phyloP scores from a whole-genome alignment of 2,329 filamentous ascomycete species.

The Monilinia laxa region DNA sequence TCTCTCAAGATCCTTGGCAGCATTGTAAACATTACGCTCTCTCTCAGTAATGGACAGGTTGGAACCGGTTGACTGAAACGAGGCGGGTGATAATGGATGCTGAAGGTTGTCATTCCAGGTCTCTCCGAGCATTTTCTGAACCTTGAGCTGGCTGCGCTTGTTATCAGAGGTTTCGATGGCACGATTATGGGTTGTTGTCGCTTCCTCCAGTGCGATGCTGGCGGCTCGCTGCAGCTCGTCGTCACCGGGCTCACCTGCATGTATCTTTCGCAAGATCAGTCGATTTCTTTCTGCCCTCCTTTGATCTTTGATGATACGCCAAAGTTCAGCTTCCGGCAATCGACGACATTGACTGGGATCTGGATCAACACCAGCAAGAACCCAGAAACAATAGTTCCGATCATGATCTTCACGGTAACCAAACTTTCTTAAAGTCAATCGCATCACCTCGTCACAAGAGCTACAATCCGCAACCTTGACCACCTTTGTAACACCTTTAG shows the following conservation, averaged over 20 bases:
- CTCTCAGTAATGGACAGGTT: conserved; percentile 53
- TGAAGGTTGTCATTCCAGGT: conserved; percentile 76
- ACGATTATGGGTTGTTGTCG: conserved; percentile 67
- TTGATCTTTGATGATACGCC: conserved; percentile 85
- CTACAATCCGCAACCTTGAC: conserved; percentile 91
- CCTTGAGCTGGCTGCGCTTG: conserved; percentile 79
- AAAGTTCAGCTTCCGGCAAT: conserved; percentile 81
- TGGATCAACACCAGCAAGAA: conserved; percentile 80
- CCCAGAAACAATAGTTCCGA: conserved; percentile 95
- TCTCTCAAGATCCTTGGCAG: conserved; percentile 58
- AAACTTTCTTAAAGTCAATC: conserved; percentile 84
- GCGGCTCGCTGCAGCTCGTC: conserved; percentile 85
- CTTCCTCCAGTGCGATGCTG: conserved; percentile 85
- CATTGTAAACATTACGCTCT: conserved; percentile 63
- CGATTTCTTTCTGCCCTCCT: conserved; percentile 84
- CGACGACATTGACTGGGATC: conserved; percentile 78
- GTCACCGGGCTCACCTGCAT: conserved; percentile 82
- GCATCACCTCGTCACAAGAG: conserved; percentile 88
- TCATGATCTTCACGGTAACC: conserved; percentile 86
- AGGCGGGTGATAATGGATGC: conserved; percentile 82
- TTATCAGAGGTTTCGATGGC: conserved; percentile 62
- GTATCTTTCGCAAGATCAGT: conserved; percentile 88
- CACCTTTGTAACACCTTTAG: conserved; percentile 86
- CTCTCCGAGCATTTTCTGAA: conserved; percentile 86
- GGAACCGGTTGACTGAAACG: conserved; percentile 50